Conservation (phyloP, 192 early-diverging fungal species). For the Coemansia aciculifera region DNA sequence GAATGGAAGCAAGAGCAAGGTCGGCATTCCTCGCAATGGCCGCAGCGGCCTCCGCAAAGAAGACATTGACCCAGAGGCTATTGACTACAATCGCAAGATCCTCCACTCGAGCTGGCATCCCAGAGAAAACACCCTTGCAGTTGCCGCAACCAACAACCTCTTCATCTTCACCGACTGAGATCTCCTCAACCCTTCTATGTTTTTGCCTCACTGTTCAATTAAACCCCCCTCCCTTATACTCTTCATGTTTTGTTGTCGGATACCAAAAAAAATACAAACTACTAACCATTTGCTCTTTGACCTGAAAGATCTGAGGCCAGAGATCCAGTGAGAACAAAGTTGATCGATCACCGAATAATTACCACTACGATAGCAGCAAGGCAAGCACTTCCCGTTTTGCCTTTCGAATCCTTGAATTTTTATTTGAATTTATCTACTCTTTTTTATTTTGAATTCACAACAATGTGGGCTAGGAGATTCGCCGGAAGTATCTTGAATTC, state of each 20-base stretch:
- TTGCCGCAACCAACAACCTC: conserved; percentile 99
- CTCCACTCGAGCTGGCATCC: conserved; percentile 99
- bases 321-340: not conserved
- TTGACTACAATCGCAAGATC: conserved; percentile 97
- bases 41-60: conserved; percentile 63
- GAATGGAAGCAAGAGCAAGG: conserved; percentile 57
- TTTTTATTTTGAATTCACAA: not conserved
- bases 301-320: not conserved
- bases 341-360: conserved; percentile 2
- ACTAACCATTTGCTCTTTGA: not conserved
- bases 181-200: conserved; percentile 4
- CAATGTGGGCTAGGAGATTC: conserved; percentile 49
- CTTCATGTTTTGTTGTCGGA: conserved; percentile 1
- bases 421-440: conserved; percentile 9
- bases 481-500: conserved; percentile 30
- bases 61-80: conserved; percentile 79
- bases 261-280: not conserved
- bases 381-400: too few species aligned
- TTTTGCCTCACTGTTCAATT: conserved; percentile 11
- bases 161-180: conserved; percentile 80
- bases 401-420: not conserved
- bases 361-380: not conserved
- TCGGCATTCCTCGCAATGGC: conserved; percentile 59
- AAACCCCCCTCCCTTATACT: not conserved
- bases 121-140: conserved; percentile 93